These are phyloP conservation scores for Polyporus tsugae DNA, from an alignment of 1,284 basidiomycete species.

Conservation along the genomic window DNA sequence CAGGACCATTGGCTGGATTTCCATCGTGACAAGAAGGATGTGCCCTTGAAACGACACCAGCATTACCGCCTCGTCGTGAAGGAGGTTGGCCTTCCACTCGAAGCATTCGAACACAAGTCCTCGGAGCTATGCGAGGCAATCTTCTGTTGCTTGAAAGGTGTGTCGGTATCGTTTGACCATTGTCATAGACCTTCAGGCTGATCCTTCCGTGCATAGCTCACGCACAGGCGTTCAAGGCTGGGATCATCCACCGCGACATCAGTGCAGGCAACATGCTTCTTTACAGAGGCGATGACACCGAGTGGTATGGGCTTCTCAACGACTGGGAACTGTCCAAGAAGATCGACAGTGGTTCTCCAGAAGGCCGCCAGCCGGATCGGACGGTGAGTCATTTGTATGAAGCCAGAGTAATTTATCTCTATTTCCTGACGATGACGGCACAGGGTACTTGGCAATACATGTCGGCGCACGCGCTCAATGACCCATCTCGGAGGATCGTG, in stretches of 20 bases:
- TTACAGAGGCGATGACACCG: neutral
- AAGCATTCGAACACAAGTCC: slow-evolving; percentile 1
- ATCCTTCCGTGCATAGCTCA: neutral
- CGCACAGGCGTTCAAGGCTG: slow-evolving; percentile 2
- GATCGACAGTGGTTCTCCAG: neutral
- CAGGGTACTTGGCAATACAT: slow-evolving; percentile 14
- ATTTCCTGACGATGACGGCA: too few species aligned
- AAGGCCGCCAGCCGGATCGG: neutral
- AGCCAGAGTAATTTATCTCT: too few species aligned
- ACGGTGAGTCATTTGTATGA: slow-evolving; percentile 1
- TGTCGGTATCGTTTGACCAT: neutral
- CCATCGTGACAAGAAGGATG: neutral
- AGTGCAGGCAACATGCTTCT: slow-evolving; percentile 22
- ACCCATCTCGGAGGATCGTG: neutral
- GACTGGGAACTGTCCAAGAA: slow-evolving; percentile 19
- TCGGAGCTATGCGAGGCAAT: slow-evolving; percentile 1
- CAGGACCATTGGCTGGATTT: slow-evolving; percentile 9
- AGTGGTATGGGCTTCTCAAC: slow-evolving; percentile 13
- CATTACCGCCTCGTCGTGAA: slow-evolving; percentile 28
- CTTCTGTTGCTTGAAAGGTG: slow-evolving; percentile 10
- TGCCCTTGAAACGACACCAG: slow-evolving; percentile 15
- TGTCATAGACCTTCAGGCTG: neutral
- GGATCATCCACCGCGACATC: slow-evolving; percentile 22
- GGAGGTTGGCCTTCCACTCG: slow-evolving; percentile 24
- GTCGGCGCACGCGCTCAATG: neutral